Base-by-base conservation (phyloP, 352 stramenopile species). In the Phytophthora europaea region DNA sequence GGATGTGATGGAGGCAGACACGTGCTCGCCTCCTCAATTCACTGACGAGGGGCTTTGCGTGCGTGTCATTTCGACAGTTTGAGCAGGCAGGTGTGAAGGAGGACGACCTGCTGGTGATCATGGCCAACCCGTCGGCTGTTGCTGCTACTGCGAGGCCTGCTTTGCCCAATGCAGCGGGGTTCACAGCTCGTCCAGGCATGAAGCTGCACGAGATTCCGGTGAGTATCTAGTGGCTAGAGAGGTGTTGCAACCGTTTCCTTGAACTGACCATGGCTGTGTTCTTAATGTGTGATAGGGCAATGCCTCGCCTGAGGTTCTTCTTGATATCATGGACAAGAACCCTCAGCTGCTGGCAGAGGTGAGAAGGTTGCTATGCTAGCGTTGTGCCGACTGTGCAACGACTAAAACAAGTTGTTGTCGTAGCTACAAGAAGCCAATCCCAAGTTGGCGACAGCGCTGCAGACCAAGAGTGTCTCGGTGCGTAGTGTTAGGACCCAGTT, bases 251-350 rank as follows among this genome's bases (percentile, higher is more conserved):
- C 28, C 28, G 34, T 10, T 43, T 43, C 0, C 34, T 10, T 15
- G 34, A 43, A 43, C 34, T 43, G 34, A 16, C 34, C 34, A 5
- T 0, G 28, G 28, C 6, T 40, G 34, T 43, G 3, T 36, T 22
- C 33, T 22, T 16, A 61, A 20, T 52, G 20, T 58, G 47, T 22
- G 18, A 45, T 51, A 81, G 74, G 81, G 61, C 16, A 83, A 93
- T 68, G 84, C 87, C 13, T 89, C 88, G 9, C 83, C 90, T 7
- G 88, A 97, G 65, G 50, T 91, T 23, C 80, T 95, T 55, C 80
- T 97, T 16, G 88, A 94, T 6, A 95, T 95, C 53, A 90, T 95
- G 67, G 84, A 93, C 6, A 89, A 93, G 71, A 97, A 95, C 62
- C 87, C 88, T 0, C 76, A 92, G 6, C 71, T 97, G 34, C 59